phyloP scores from a whole-genome alignment of 2,329 filamentous ascomycete genomes.

The Paecilomyces niveus region DNA sequence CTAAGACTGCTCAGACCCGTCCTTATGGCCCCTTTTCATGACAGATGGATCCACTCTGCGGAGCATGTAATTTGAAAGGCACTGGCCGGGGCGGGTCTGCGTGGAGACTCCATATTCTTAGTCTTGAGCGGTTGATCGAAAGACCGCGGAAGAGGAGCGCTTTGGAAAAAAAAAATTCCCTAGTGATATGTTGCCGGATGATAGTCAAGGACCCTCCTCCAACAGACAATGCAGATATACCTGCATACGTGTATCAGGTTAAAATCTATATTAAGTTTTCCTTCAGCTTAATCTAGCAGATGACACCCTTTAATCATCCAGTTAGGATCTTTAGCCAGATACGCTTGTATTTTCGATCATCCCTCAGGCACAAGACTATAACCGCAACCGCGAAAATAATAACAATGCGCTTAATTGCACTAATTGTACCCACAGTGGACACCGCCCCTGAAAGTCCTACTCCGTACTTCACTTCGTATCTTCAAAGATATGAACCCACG shows the following conservation, averaged over 20 bases:
- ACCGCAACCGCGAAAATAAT: neutral
- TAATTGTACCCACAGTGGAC: neutral
- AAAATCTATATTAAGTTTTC: neutral
- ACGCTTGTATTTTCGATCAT: neutral
- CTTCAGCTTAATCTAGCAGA: neutral
- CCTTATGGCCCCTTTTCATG: neutral
- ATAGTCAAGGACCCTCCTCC: neutral
- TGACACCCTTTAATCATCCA: neutral
- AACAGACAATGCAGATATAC: too few relatives aligned
- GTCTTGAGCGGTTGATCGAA: neutral
- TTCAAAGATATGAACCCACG: neutral
- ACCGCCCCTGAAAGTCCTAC: neutral
- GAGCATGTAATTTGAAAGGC: neutral
- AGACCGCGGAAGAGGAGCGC: neutral
- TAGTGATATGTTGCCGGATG: neutral
- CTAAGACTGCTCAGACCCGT: neutral
- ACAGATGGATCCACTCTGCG: neutral
- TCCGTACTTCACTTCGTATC: neutral
- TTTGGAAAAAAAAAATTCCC: neutral
- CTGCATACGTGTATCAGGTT: neutral
- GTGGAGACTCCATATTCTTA: neutral
- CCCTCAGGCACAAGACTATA: neutral
- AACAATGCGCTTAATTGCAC: neutral
- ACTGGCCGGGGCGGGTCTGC: neutral
- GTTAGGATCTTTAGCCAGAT: neutral